Percentiles rank a stretch among this genome's conserved stretches.
Conservation (phyloP, 345 rosid genomes). For the Odontarrhena argentea region DNA sequence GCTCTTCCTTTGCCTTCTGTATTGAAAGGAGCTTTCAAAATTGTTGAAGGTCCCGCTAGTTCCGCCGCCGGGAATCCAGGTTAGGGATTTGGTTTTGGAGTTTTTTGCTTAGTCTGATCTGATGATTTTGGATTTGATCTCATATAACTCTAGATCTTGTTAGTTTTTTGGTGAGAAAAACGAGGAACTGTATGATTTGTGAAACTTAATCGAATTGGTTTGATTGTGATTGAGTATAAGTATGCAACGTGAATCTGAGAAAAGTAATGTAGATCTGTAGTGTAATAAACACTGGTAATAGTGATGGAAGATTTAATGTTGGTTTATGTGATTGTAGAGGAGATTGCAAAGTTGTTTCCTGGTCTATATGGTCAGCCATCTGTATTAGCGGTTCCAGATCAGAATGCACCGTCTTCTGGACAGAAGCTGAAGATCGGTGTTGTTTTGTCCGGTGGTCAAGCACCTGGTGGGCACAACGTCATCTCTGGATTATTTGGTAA, state of each 20-base stretch:
- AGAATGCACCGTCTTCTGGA: slow-evolving; percentile 38
- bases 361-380: slow-evolving; percentile 88
- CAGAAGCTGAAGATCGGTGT: slow-evolving; percentile 86
- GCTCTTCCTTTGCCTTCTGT: slow-evolving; percentile 85
- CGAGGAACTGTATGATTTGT: neutral
- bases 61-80: slow-evolving; percentile 97
- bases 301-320: slow-evolving; percentile 7
- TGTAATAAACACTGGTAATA: slow-evolving; percentile 1
- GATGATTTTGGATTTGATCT: slow-evolving; percentile 22
- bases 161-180: neutral
- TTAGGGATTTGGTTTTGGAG: slow-evolving; percentile 11
- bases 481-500: slow-evolving; percentile 87
- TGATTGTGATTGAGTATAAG: neutral
- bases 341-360: slow-evolving; percentile 90
- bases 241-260: neutral
- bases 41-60: slow-evolving; percentile 87
- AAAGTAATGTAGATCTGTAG: slow-evolving; percentile 21
- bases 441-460: slow-evolving; percentile 97
- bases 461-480: slow-evolving; percentile 99
- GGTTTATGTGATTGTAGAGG: slow-evolving; percentile 48
- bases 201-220: neutral
- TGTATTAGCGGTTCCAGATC: slow-evolving; percentile 58
- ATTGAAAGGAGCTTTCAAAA: slow-evolving; percentile 58
- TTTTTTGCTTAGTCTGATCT: slow-evolving; percentile 11
- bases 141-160: slow-evolving; percentile 31